A percentile compares a stretch with the other conserved stretches of the same genome.
These are phyloP conservation scores for Globisporangium ultimum DNA, from an alignment of 352 stramenopile species.

Conservation along the genomic window DNA sequence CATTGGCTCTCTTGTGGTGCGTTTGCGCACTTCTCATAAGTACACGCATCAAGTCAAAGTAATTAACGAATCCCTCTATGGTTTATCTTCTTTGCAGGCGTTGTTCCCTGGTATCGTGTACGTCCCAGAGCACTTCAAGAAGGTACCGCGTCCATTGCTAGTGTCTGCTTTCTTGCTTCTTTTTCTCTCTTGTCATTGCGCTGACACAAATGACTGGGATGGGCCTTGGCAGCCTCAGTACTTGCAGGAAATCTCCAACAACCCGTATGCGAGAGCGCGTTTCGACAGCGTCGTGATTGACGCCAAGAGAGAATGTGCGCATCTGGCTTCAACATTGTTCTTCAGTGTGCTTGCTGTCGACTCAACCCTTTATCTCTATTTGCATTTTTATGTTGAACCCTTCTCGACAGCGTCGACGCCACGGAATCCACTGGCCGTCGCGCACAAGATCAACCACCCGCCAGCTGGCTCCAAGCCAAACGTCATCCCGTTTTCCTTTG, in stretches of 20 bases:
- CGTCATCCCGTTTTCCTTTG: constrained; percentile 77
- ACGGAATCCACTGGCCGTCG: constrained; percentile 66
- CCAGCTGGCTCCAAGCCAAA: constrained; percentile 63
- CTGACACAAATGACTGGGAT: no score
- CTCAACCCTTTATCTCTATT: not conserved
- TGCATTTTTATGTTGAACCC: not conserved
- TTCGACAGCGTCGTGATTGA: constrained; percentile 89
- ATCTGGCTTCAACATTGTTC: not conserved
- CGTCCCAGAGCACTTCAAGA: constrained; percentile 83
- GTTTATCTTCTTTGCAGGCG: constrained; percentile 27
- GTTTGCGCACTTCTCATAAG: constrained; percentile 2
- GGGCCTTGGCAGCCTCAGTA: constrained; percentile 33
- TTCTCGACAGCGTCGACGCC: constrained; percentile 40
- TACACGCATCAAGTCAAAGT: not conserved
- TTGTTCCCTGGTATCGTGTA: constrained; percentile 80
- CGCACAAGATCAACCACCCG: constrained; percentile 87
- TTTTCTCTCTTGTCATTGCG: no score
- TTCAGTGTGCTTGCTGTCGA: not conserved
- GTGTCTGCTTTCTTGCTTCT: not conserved
- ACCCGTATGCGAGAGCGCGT: constrained; percentile 67
- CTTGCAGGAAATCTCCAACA: constrained; percentile 69
- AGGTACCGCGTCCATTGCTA: constrained; percentile 26
- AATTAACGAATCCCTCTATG: no score
- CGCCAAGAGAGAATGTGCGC: constrained; percentile 70
- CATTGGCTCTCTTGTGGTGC: constrained; percentile 73